Evolutionary conservation across 306 rosid species (phyloP).

Genomic region (Acacia confusa): DNA sequence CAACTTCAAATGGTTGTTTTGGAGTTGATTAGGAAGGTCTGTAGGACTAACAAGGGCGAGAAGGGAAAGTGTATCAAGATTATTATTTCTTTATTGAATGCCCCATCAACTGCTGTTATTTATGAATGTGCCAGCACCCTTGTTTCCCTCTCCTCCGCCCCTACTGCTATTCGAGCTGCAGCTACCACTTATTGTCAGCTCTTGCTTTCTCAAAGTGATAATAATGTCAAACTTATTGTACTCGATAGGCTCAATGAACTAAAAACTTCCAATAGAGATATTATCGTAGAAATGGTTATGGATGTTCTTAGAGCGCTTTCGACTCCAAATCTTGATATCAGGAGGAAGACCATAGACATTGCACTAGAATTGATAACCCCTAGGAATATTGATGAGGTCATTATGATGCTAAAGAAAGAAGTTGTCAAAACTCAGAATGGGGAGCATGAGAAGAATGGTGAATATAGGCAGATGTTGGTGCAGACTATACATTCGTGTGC

Average conservation of each 20-base stretch:
- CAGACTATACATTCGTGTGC: conserved; percentile 96
- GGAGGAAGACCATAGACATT: conserved; percentile 91
- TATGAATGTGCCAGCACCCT: conserved; percentile 94
- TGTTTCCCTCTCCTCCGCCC: conserved; percentile 85
- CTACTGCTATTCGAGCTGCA: conserved; percentile 88
- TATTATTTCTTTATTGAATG: conserved; percentile 67
- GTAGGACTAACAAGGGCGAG: conserved; percentile 75
- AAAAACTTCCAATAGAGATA: conserved; percentile 69
- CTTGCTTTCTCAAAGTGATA: conserved; percentile 88
- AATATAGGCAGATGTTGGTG: conserved; percentile 92
- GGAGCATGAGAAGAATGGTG: conserved; percentile 64
- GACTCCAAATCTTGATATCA: conserved; percentile 78
- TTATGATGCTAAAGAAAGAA: conserved; percentile 91
- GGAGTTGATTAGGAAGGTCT: conserved; percentile 86
- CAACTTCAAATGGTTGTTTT: conserved; percentile 89
- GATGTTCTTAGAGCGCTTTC: conserved; percentile 89
- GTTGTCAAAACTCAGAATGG: conserved; percentile 82
- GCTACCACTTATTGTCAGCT: conserved; percentile 80
- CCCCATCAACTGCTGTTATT: conserved; percentile 76
- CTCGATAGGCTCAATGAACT: conserved; percentile 89
- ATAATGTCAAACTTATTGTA: conserved; percentile 87
- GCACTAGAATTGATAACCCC: conserved; percentile 82
- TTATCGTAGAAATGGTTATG: conserved; percentile 89
- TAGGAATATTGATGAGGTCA: conserved; percentile 82
- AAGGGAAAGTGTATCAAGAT: conserved; percentile 87